Conservation (phyloP, 148 eudicot genomes). For the Cornus controversa region DNA sequence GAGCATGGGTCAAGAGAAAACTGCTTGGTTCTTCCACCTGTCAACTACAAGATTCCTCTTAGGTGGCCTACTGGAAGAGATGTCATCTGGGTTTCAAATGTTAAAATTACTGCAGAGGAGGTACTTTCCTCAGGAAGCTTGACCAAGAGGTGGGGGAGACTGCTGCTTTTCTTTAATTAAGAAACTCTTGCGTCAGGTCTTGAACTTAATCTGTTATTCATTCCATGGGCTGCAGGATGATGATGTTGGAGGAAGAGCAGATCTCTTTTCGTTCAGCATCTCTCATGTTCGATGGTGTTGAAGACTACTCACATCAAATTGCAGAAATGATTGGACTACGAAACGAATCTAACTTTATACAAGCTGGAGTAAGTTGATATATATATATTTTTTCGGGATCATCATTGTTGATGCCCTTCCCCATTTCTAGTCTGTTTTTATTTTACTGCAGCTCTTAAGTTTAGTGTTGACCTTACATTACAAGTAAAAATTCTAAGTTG, state of each 20-base stretch:
- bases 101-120: slow-evolving; percentile 91
- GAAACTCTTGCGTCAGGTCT: neutral
- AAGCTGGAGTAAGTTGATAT: slow-evolving; percentile 80
- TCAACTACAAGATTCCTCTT: slow-evolving; percentile 74
- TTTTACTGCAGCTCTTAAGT: neutral
- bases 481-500: too few relatives aligned
- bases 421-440: neutral
- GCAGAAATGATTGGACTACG: slow-evolving; percentile 97
- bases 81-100: slow-evolving; percentile 95
- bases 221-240: slow-evolving; percentile 62
- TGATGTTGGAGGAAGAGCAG: slow-evolving; percentile 97
- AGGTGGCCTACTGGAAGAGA: slow-evolving; percentile 98
- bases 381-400: neutral
- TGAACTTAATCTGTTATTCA: slow-evolving; percentile 14
- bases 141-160: slow-evolving; percentile 71
- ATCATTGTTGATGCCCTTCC: neutral
- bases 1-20: slow-evolving; percentile 34
- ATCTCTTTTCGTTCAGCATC: slow-evolving; percentile 88
- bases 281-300: slow-evolving; percentile 77
- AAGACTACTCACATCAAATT: slow-evolving; percentile 98
- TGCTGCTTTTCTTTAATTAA: slow-evolving; percentile 6
- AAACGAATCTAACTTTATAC: slow-evolving; percentile 79
- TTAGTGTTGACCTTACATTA: too few relatives aligned
- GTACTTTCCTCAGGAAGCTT: slow-evolving; percentile 97
- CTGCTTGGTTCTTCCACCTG: slow-evolving; percentile 80